These are phyloP conservation scores for Geotrichum fermentans DNA, from an alignment of 1,139 yeast genomes.

Conservation along the genomic window DNA sequence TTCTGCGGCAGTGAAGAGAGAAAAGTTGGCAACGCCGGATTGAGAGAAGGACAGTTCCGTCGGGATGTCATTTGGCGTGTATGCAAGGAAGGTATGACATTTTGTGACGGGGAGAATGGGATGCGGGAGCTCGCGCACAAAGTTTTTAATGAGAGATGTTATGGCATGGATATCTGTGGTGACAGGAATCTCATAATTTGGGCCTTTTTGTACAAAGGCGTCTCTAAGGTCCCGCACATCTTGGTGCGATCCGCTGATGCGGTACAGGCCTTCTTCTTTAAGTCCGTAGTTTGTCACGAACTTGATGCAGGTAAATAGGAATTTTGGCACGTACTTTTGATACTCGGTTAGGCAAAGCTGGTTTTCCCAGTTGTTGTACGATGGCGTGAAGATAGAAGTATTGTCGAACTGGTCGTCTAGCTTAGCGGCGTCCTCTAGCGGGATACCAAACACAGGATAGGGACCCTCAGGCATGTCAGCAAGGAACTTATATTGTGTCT, in stretches of 20 bases:
- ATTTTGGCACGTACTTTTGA: constrained; percentile 27
- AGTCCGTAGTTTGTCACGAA: constrained; percentile 44
- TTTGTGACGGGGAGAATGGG: constrained; percentile 43
- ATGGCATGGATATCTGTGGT: constrained; percentile 77
- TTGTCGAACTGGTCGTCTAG: constrained; percentile 10
- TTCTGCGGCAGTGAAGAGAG: constrained; percentile 20
- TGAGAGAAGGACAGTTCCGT: neutral
- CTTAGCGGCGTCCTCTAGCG: constrained; percentile 29
- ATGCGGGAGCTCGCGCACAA: constrained; percentile 74
- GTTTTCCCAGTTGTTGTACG: constrained; percentile 17
- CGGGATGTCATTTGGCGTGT: constrained; percentile 9
- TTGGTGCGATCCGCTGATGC: constrained; percentile 73
- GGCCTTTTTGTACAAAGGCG: constrained; percentile 59
- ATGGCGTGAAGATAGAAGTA: constrained; percentile 4
- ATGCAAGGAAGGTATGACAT: constrained; percentile 22
- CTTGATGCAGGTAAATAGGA: constrained; percentile 27
- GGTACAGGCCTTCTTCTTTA: constrained; percentile 75
- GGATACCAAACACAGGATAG: constrained; percentile 31
- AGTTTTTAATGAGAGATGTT: constrained; percentile 74
- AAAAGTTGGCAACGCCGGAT: constrained; percentile 8
- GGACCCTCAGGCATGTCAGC: constrained; percentile 5
- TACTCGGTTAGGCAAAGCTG: constrained; percentile 21
- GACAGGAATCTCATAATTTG: constrained; percentile 56
- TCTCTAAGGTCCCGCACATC: constrained; percentile 57
- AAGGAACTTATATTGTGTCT: neutral